Evolutionary conservation across 805 yeast species (phyloP).

Genomic region (Yarrowia hollandica): DNA sequence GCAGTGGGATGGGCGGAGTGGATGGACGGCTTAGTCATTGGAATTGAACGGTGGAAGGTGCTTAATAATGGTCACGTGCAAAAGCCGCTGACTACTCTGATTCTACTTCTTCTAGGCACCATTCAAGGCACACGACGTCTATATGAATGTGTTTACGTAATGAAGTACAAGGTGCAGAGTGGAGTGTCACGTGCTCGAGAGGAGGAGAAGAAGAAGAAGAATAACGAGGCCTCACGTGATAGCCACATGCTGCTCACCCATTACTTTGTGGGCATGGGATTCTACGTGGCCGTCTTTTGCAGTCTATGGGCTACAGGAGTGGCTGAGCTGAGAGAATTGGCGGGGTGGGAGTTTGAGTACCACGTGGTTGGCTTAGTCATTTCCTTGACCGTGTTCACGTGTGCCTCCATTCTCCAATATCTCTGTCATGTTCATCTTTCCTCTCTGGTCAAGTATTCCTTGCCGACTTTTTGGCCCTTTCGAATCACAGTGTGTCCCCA

Average conservation of each 20-base stretch:
- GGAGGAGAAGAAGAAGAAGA: not conserved
- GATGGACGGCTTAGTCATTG: not conserved
- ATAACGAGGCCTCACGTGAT: not conserved
- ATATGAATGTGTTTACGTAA: constrained; percentile 2
- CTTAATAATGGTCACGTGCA: not conserved
- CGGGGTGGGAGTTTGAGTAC: not conserved
- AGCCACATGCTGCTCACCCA: constrained; percentile 8
- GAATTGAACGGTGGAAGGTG: not conserved
- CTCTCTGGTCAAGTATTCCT: not conserved
- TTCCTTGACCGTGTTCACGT: not conserved
- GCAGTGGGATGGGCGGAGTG: not conserved
- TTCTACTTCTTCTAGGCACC: not conserved
- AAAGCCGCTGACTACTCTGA: constrained; percentile 3
- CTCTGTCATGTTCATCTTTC: constrained; percentile 15
- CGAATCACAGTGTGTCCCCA: constrained; percentile 19
- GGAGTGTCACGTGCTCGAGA: not conserved
- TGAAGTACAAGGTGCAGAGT: constrained; percentile 12
- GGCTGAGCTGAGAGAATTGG: not conserved
- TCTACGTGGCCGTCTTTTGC: constrained; percentile 23
- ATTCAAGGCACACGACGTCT: constrained; percentile 3
- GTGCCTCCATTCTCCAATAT: not conserved
- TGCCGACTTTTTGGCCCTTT: constrained; percentile 16
- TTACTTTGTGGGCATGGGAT: constrained; percentile 13
- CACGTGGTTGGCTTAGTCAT: not conserved
- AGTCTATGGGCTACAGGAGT: constrained; percentile 3